These are phyloP conservation scores for Xylaria flabelliformis DNA, from an alignment of 495 filamentous ascomycete genomes.

Conservation along the genomic window DNA sequence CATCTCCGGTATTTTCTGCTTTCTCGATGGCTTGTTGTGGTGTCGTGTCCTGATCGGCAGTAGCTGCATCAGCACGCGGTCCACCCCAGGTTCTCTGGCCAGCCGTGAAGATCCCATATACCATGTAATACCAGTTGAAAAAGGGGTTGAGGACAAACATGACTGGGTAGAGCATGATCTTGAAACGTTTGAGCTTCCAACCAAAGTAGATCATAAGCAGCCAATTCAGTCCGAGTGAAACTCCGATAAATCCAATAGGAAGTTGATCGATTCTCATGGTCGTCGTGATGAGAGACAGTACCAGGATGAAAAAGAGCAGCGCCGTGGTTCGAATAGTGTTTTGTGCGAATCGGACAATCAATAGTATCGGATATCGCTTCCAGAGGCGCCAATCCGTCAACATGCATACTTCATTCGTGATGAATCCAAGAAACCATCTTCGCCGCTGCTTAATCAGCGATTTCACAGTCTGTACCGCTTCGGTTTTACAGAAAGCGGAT, in stretches of 20 bases:
- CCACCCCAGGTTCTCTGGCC: slow-evolving; percentile 97
- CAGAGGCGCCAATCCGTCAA: slow-evolving; percentile 91
- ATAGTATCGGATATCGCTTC: slow-evolving; percentile 89
- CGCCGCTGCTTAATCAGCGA: slow-evolving; percentile 94
- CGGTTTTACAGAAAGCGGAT: slow-evolving; percentile 97
- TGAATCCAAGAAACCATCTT: slow-evolving; percentile 96
- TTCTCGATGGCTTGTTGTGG: slow-evolving; percentile 83
- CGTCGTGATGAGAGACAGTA: slow-evolving; percentile 86
- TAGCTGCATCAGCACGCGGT: slow-evolving; percentile 87
- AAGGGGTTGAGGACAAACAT: slow-evolving; percentile 98
- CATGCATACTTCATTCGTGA: slow-evolving; percentile 99
- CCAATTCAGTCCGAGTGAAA: slow-evolving; percentile 96
- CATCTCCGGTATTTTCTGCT: slow-evolving; percentile 81
- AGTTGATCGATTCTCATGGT: slow-evolving; percentile 77
- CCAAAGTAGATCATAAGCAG: slow-evolving; percentile 97
- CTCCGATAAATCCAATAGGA: slow-evolving; percentile 91
- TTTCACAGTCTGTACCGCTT: slow-evolving; percentile 87
- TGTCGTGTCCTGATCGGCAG: slow-evolving; percentile 79
- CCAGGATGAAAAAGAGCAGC: slow-evolving; percentile 93
- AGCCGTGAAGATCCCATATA: slow-evolving; percentile 86
- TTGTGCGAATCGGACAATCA: slow-evolving; percentile 88
- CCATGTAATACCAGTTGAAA: slow-evolving; percentile 99
- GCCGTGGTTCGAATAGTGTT: slow-evolving; percentile 97
- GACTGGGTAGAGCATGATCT: slow-evolving; percentile 91
- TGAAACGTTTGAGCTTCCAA: slow-evolving; percentile 81